A percentile compares a stretch with the other conserved stretches of the same genome.
phyloP scores from a whole-genome alignment of 2,329 filamentous ascomycete species.

The Penicillium sp. region DNA sequence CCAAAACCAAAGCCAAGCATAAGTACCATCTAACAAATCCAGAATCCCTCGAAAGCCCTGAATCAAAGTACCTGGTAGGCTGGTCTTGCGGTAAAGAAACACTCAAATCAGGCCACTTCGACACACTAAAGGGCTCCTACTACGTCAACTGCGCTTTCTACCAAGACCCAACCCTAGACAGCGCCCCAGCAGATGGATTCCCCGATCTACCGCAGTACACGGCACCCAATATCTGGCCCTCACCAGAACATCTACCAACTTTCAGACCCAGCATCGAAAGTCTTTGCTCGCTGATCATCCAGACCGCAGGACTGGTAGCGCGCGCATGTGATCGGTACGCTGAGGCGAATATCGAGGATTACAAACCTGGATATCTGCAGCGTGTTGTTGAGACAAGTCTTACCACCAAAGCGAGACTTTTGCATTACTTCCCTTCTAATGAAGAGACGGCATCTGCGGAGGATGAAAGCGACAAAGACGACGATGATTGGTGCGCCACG shows the following conservation, averaged over 20 bases:
- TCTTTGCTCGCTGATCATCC: conserved; percentile 82
- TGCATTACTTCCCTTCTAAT: conserved; percentile 81
- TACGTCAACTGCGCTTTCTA: conserved; percentile 64
- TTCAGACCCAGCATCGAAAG: conserved; percentile 73
- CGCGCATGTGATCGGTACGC: conserved; percentile 88
- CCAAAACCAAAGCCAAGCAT: neutral
- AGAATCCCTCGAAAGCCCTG: conserved; percentile 45
- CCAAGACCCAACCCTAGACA: conserved; percentile 39
- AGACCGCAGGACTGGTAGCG: conserved; percentile 84
- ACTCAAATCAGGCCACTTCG: conserved; percentile 61
- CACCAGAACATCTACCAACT: conserved; percentile 66
- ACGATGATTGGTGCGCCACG: conserved; percentile 89
- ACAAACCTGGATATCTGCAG: conserved; percentile 78
- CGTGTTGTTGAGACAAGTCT: conserved; percentile 80
- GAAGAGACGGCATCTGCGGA: neutral
- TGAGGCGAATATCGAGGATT: conserved; percentile 72
- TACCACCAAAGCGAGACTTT: conserved; percentile 84
- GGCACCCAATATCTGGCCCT: conserved; percentile 86
- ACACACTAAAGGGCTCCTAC: conserved; percentile 65
- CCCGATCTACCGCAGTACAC: conserved; percentile 81
- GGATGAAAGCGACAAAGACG: conserved; percentile 57
- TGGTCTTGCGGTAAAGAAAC: conserved; percentile 68
- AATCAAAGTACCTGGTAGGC: conserved; percentile 62
- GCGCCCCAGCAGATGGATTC: conserved; percentile 37
- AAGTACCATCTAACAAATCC: neutral